Evolutionary conservation across 768 basidiomycete species (phyloP), one percentile per base, ranked within the genome.

Genomic region (Galerina marginata): DNA sequence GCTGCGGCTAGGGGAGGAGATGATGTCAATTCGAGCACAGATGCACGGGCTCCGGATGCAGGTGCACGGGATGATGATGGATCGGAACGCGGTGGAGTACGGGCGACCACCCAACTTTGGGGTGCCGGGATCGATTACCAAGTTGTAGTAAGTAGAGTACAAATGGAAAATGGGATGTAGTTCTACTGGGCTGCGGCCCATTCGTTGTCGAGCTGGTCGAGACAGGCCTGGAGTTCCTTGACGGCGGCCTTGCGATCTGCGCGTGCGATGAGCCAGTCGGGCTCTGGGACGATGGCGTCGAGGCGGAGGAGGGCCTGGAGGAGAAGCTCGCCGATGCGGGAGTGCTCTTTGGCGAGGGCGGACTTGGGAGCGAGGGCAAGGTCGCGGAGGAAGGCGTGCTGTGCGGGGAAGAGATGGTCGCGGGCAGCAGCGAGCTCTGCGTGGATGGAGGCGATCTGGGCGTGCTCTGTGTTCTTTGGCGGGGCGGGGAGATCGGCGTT

Each of bases 281-380:
- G 78, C 46, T 93, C 90, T 16, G 93, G 81, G 42, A 79, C 76
- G 67, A 97, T 81, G 51, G 90, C 91, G 67, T 99, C 96, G 37
- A 99, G 78, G 51, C 92, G 86, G 16, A 99, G 82, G 26, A 99
- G 79, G n/a, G 87, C 83, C 71, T 97, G 95, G 25, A 97, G 81
- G 25, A 99, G 81, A 57, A 93, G 75, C 75, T 98, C 96, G 25
- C 84, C 87, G 53, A 99, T 76, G 15, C 92, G 79, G n/a, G 72
- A 60, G 59, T 80, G 81, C 58, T 84, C 82, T 58, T 76, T 79
- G 11, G 72, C 65, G 12, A 69, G 63, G 15, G 60, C 26, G 9
- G 33, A 36, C 25, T 47, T 52, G 49, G 43, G 62, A n/a, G 70
- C 54, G 12, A 63, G 57, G 12, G 71, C 62, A 50, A 54, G 67